These are phyloP conservation scores for Aureobasidium vineae DNA, from an alignment of 2,329 filamentous ascomycete genomes.

Conservation along the genomic window DNA sequence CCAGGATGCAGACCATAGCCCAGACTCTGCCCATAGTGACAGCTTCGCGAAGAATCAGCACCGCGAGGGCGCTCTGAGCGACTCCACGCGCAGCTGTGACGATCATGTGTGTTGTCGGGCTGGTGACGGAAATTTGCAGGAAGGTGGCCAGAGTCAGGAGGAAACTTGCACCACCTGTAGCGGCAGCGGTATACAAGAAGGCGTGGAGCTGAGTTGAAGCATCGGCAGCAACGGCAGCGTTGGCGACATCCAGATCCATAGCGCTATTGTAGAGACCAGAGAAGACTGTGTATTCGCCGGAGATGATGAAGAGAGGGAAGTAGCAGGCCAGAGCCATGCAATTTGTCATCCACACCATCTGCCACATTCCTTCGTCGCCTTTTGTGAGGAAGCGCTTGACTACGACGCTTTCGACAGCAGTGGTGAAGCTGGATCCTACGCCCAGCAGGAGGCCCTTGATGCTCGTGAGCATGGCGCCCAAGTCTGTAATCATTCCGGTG, in stretches of 20 bases:
- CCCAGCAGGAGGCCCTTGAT: slow-evolving; percentile 24
- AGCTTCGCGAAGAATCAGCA: slow-evolving; percentile 18
- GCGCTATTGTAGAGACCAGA: slow-evolving; percentile 4
- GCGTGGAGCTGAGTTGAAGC: neutral
- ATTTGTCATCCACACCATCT: slow-evolving; percentile 26
- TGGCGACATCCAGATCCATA: slow-evolving; percentile 4
- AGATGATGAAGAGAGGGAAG: slow-evolving; percentile 22
- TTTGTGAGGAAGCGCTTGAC: slow-evolving; percentile 24
- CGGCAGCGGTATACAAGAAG: slow-evolving; percentile 10
- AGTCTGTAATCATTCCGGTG: slow-evolving; percentile 18
- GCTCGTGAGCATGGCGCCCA: slow-evolving; percentile 23
- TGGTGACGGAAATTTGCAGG: slow-evolving; percentile 20
- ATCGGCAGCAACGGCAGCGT: neutral
- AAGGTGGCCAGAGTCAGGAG: slow-evolving; percentile 22
- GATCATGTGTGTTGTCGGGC: slow-evolving; percentile 24
- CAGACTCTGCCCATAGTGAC: slow-evolving; percentile 18
- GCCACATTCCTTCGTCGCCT: slow-evolving; percentile 24
- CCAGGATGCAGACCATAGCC: slow-evolving; percentile 21
- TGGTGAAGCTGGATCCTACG: slow-evolving; percentile 24
- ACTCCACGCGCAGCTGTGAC: slow-evolving; percentile 21
- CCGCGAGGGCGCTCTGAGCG: slow-evolving; percentile 15
- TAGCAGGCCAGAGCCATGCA: slow-evolving; percentile 22
- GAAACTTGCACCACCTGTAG: slow-evolving; percentile 20
- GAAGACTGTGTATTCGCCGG: slow-evolving; percentile 7
- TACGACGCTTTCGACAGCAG: slow-evolving; percentile 23